Evolutionary conservation across 352 stramenopile species (phyloP).

Genomic region (Pythium monospermum): DNA sequence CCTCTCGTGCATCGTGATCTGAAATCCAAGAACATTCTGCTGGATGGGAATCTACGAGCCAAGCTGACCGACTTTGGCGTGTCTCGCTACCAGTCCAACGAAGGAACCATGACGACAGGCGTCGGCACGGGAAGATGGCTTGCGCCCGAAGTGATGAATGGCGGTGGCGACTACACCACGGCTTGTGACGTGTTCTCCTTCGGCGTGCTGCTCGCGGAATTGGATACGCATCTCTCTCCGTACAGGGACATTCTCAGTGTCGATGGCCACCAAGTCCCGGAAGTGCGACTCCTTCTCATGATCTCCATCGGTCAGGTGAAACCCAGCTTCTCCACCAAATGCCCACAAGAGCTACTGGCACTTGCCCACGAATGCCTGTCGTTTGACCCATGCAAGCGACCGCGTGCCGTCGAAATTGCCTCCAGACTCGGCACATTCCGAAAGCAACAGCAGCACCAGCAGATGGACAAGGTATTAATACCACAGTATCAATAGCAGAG

Average conservation of each 20-base stretch:
- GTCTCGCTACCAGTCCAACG: conserved; percentile 14
- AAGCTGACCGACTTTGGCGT: conserved; percentile 31
- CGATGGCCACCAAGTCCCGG: conserved; percentile 9
- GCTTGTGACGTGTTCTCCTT: conserved; percentile 27
- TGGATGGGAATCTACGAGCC: conserved; percentile 17
- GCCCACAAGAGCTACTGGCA: conserved; percentile 1
- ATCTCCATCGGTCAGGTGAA: conserved; percentile 6
- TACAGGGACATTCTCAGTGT: conserved; percentile 9
- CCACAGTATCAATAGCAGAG: not conserved
- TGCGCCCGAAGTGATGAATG: conserved; percentile 23
- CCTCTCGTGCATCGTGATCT: conserved; percentile 29
- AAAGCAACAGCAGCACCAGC: not conserved
- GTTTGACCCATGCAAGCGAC: conserved; percentile 10
- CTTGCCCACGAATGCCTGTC: conserved; percentile 14
- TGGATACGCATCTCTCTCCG: conserved; percentile 8
- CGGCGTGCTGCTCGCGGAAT: conserved; percentile 25
- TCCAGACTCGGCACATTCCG: not conserved
- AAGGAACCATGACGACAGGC: conserved; percentile 21
- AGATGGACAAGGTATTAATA: not conserved
- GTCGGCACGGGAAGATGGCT: conserved; percentile 25
- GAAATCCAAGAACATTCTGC: conserved; percentile 35
- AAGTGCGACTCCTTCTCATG: conserved; percentile 13
- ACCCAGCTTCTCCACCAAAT: conserved; percentile 7
- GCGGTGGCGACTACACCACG: conserved; percentile 15
- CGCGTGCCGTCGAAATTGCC: not conserved